These are phyloP conservation scores for Hysterangium stoloniferum DNA, from an alignment of 768 basidiomycete genomes.

Conservation along the genomic window DNA sequence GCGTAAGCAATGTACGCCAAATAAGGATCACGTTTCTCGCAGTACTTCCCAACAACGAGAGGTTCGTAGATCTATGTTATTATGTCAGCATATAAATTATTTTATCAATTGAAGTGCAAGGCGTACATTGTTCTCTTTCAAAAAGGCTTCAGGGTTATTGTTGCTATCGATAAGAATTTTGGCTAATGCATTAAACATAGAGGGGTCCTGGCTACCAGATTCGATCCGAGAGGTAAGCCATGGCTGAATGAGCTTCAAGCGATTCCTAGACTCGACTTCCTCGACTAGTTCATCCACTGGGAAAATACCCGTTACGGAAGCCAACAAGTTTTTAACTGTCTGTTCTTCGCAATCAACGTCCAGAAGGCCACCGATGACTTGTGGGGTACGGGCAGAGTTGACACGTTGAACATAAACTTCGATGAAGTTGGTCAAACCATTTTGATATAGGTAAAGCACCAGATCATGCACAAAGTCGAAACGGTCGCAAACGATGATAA, in stretches of 20 bases:
- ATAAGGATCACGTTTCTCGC: conserved; percentile 96
- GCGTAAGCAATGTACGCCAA: conserved; percentile 99
- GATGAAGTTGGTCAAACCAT: conserved; percentile 92
- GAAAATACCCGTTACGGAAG: conserved; percentile 93
- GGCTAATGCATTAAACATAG: conserved; percentile 94
- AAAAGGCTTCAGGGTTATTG: conserved; percentile 94
- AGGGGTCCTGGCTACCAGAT: conserved; percentile 87
- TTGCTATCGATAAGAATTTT: conserved; percentile 99
- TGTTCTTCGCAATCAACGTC: conserved; percentile 98
- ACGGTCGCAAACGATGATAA: conserved; percentile 99
- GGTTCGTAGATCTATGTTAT: conserved; percentile 83
- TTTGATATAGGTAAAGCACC: conserved; percentile 97
- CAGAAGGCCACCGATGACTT: conserved; percentile 91
- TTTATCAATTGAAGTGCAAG: neutral
- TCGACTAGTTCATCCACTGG: conserved; percentile 96
- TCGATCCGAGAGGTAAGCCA: conserved; percentile 95
- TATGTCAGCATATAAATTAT: neutral
- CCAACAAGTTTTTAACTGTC: conserved; percentile 90
- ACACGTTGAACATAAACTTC: conserved; percentile 99
- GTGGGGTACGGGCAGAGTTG: conserved; percentile 94
- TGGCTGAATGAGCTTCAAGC: conserved; percentile 92
- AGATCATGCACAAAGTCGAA: conserved; percentile 99
- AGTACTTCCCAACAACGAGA: conserved; percentile 96
- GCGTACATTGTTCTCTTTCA: conserved; percentile 96
- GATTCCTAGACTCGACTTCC: conserved; percentile 93